Evolutionary conservation across 345 rosid species (phyloP).

Genomic region (Eucalyptus regnans): DNA sequence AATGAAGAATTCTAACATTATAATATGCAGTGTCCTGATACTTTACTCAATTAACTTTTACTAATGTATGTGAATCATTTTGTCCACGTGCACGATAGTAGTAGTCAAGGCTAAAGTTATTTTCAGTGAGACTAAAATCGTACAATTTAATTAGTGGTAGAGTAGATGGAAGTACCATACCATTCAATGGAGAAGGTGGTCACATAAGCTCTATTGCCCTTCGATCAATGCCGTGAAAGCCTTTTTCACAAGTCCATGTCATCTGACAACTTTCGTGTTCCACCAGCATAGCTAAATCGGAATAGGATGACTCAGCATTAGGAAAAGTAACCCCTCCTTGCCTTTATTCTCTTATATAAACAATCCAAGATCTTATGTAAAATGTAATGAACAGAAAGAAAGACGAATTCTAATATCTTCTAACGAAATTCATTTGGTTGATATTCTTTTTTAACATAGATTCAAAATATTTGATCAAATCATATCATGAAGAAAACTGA

Average conservation of each 20-base stretch:
- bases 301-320: not conserved
- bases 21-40: not conserved
- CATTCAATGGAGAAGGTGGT: not conserved
- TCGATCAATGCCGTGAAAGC: fast-evolving
- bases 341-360: not conserved
- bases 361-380: not conserved
- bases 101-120: not conserved
- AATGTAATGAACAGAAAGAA: not conserved
- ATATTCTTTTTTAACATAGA: not conserved
- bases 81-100: not conserved
- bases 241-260: not conserved
- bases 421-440: not conserved
- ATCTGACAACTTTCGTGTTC: not conserved
- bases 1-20: not conserved
- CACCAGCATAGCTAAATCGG: not conserved
- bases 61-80: not conserved
- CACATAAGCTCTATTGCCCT: not conserved
- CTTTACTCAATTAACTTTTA: not conserved
- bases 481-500: not conserved
- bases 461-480: not conserved
- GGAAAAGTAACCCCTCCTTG: not conserved
- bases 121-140: not conserved
- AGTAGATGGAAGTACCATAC: not conserved
- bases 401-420: not conserved
- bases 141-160: not conserved